phyloP scores from a whole-genome alignment of 148 eudicot genomes.

The Chenopodium suecicum region DNA sequence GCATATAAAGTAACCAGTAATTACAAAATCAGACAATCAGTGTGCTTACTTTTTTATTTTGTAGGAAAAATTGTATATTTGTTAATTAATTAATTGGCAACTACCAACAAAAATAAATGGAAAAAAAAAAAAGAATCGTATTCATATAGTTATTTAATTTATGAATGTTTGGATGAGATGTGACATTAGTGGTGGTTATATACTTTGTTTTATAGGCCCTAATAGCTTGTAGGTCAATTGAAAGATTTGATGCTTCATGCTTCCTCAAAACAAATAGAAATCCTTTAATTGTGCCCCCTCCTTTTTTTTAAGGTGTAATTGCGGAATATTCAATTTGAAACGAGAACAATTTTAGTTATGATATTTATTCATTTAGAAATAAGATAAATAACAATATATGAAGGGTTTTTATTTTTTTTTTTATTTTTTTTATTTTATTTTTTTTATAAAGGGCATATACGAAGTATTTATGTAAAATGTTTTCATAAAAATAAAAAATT shows the following conservation, averaged over 20 bases:
- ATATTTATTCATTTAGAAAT: too few species aligned
- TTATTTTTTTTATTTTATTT: too few species aligned
- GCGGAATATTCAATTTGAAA: too few species aligned
- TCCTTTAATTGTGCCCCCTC: neutral
- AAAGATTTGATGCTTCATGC: neutral
- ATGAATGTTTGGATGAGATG: neutral
- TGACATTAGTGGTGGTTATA: constrained; percentile 6
- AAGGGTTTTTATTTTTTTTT: too few species aligned
- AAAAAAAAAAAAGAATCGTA: too few species aligned
- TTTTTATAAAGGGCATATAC: too few species aligned
- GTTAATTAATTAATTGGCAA: neutral
- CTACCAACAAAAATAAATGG: neutral
- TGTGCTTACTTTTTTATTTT: neutral
- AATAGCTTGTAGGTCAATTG: neutral
- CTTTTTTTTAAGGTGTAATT: too few species aligned
- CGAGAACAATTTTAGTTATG: too few species aligned
- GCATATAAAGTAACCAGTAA: neutral
- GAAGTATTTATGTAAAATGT: too few species aligned
- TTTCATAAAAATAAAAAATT: too few species aligned
- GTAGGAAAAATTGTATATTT: neutral
- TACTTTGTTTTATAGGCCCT: too few species aligned
- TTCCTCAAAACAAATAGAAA: neutral
- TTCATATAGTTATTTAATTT: neutral
- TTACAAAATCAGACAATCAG: neutral
- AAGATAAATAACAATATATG: too few species aligned